Conservation (phyloP, 768 basidiomycete genomes). For the Boletus rubroflammeus region DNA sequence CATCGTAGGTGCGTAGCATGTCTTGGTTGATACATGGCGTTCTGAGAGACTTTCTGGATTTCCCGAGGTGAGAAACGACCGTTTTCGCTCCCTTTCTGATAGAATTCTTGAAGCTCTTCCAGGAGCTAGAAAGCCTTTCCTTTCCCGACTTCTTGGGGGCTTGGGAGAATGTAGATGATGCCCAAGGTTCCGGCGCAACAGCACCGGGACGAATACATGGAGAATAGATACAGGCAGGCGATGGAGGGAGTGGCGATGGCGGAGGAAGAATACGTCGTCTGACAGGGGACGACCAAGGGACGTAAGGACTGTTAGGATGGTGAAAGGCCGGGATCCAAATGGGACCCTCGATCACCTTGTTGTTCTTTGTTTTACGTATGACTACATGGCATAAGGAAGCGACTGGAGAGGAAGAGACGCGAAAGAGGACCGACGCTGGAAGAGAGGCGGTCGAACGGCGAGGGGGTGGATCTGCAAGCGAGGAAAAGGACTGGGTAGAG, state of each 20-base stretch:
- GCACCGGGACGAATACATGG: slow-evolving; percentile 38
- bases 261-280: slow-evolving; percentile 43
- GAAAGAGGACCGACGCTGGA: slow-evolving; percentile 18
- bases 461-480: slow-evolving; percentile 6
- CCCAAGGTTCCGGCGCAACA: slow-evolving; percentile 41
- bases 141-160: slow-evolving; percentile 19
- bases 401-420: slow-evolving; percentile 12
- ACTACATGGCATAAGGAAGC: slow-evolving; percentile 12
- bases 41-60: slow-evolving; percentile 13
- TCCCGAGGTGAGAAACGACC: slow-evolving; percentile 18
- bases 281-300: slow-evolving; percentile 44
- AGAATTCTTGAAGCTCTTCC: slow-evolving; percentile 34
- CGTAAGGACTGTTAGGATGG: slow-evolving; percentile 55
- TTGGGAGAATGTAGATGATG: slow-evolving; percentile 20
- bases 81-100: slow-evolving; percentile 23
- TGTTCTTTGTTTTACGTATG: slow-evolving; percentile 15
- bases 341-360: slow-evolving; percentile 27
- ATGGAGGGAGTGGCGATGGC: slow-evolving; percentile 30
- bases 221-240: slow-evolving; percentile 35
- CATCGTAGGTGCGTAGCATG: slow-evolving; percentile 9
- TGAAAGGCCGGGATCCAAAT: slow-evolving; percentile 38
- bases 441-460: slow-evolving; percentile 9
- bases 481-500: slow-evolving; percentile 20
- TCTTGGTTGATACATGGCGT: slow-evolving; percentile 7
- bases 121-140: slow-evolving; percentile 22